Percentiles rank a stretch among this genome's conserved stretches.
phyloP scores from a whole-genome alignment of 2,329 filamentous ascomycete genomes.

The Dothistroma pini region DNA sequence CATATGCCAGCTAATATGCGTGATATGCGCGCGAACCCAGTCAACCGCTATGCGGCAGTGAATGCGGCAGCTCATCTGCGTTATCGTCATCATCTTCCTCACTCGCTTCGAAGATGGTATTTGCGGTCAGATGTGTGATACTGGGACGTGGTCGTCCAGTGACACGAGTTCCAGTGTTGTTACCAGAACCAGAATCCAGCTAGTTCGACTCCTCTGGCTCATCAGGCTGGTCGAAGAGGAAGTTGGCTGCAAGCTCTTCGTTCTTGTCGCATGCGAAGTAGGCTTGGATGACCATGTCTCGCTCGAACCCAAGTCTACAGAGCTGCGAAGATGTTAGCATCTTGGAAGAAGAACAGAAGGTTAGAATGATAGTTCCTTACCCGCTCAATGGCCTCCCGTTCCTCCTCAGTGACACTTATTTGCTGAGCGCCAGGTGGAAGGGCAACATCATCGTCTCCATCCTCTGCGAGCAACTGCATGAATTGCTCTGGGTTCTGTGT shows the following conservation, averaged over 20 bases:
- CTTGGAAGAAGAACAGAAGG: slow-evolving; percentile 4
- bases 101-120: not conserved
- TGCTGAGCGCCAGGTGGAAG: slow-evolving; percentile 84
- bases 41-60: not conserved
- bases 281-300: slow-evolving; percentile 91
- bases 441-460: slow-evolving; percentile 73
- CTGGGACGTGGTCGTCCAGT: not conserved
- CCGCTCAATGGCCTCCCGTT: slow-evolving; percentile 94
- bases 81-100: slow-evolving; percentile 1
- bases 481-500: slow-evolving; percentile 91
- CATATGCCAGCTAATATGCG: not conserved
- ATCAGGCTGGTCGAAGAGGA: slow-evolving; percentile 94
- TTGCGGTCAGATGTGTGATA: not conserved
- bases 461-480: slow-evolving; percentile 82
- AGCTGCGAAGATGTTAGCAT: slow-evolving; percentile 53
- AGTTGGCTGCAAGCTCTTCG: slow-evolving; percentile 96
- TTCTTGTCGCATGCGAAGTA: slow-evolving; percentile 99
- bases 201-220: slow-evolving; percentile 48
- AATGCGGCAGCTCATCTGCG: not conserved
- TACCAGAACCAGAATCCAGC: not conserved
- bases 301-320: slow-evolving; percentile 87
- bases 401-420: slow-evolving; percentile 90
- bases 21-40: not conserved
- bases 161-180: not conserved
- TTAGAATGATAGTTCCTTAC: slow-evolving; percentile 50